These are phyloP conservation scores for Xerocomellus amylosporus DNA, from an alignment of 768 basidiomycete species.

Conservation along the genomic window DNA sequence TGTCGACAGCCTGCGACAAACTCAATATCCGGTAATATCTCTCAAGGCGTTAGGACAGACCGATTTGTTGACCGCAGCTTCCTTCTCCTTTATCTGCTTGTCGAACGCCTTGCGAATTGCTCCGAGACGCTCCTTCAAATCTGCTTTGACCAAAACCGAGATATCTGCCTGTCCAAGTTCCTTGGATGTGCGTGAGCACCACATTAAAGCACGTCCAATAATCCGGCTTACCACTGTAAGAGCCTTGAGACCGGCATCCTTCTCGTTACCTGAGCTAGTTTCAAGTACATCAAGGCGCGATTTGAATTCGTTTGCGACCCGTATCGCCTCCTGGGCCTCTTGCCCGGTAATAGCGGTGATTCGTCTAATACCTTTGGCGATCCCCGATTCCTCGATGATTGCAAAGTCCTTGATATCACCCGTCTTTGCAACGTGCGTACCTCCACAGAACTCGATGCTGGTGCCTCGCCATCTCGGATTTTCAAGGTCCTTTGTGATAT, in stretches of 20 bases:
- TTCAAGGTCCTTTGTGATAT: conserved; percentile 79
- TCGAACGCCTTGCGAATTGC: conserved; percentile 78
- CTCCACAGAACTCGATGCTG: conserved; percentile 97
- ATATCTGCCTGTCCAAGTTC: conserved; percentile 89
- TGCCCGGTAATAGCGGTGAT: conserved; percentile 93
- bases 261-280: conserved; percentile 63
- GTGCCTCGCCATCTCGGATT: conserved; percentile 90
- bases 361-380: conserved; percentile 96
- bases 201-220: not conserved
- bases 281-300: conserved; percentile 63
- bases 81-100: conserved; percentile 80
- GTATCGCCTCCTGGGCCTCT: conserved; percentile 81
- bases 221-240: conserved; percentile 60
- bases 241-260: conserved; percentile 84
- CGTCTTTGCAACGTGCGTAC: conserved; percentile 97
- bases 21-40: not conserved
- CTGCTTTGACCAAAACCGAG: conserved; percentile 77
- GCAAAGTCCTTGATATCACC: conserved; percentile 97
- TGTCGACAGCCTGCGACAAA: conserved; percentile 60
- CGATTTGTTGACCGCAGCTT: conserved; percentile 71
- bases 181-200: conserved; percentile 39
- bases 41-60: conserved; percentile 39
- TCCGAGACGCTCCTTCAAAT: conserved; percentile 71
- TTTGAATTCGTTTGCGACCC: conserved; percentile 61
- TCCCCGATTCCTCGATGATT: conserved; percentile 92